Conservation (phyloP, 1,139 yeast species). For the Trichomonascaceae sp. region DNA sequence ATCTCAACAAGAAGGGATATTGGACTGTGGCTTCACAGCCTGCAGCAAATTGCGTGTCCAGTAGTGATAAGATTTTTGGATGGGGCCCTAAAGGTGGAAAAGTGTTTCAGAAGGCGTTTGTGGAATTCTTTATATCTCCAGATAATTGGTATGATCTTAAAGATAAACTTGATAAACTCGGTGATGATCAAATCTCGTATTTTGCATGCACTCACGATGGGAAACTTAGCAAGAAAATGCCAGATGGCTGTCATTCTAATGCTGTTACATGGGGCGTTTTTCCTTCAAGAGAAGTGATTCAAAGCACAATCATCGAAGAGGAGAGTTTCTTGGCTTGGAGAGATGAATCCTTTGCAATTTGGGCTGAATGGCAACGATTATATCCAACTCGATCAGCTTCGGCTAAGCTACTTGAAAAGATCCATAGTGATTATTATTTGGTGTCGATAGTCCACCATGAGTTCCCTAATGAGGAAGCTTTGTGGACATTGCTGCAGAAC, state of each 20-base stretch:
- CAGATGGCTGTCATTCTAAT: conserved; percentile 42
- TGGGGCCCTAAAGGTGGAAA: conserved; percentile 93
- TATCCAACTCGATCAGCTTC: conserved; percentile 55
- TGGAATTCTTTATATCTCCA: conserved; percentile 75
- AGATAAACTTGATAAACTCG: conserved; percentile 44
- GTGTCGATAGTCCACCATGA: conserved; percentile 86
- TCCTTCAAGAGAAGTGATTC: conserved; percentile 78
- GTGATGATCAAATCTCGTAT: conserved; percentile 51
- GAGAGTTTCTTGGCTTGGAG: conserved; percentile 90
- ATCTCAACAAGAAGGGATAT: conserved; percentile 66
- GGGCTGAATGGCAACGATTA: conserved; percentile 88
- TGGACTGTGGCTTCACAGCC: conserved; percentile 96
- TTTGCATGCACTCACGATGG: conserved; percentile 55
- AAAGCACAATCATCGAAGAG: conserved; percentile 81
- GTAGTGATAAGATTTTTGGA: conserved; percentile 83
- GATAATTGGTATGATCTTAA: conserved; percentile 60
- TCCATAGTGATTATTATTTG: conserved; percentile 60
- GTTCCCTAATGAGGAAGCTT: conserved; percentile 62
- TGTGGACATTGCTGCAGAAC: conserved; percentile 58
- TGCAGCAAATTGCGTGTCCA: conserved; percentile 66
- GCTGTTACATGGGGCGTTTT: conserved; percentile 98
- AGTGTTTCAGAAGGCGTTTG: conserved; percentile 89
- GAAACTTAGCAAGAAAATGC: conserved; percentile 55
- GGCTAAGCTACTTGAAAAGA: conserved; percentile 52
- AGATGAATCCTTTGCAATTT: conserved; percentile 86